Base-by-base conservation (phyloP, 192 early-diverging fungal genomes). In the Podochytrium sp. region DNA sequence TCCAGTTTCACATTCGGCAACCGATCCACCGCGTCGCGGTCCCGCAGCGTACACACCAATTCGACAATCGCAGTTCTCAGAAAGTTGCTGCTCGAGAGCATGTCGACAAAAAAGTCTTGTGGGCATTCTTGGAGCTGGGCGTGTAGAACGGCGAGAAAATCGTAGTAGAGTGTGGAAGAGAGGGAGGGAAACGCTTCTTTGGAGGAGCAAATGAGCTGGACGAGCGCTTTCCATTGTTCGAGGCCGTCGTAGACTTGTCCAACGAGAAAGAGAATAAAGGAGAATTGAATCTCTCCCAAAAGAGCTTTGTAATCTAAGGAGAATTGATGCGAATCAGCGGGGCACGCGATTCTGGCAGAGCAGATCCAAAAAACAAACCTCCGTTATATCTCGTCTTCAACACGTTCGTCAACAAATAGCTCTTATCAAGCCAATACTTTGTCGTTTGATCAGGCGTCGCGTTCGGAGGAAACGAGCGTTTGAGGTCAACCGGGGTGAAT, bases 341-440 rank as follows among this genome's bases (percentile, higher is more conserved):
- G n/a, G n/a, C n/a, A n/a, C n/a, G n/a, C n/a, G n/a, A n/a, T n/a
- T n/a, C n/a, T n/a, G n/a, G n/a, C n/a, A n/a, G n/a, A n/a, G n/a
- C n/a, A n/a, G n/a, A n/a, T n/a, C n/a, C n/a, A 3, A 49, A 72
- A 23, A 35, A 1, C 70, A 2, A 41, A 75, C 74, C 74, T 30
- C 57, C 49, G 27, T 70, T 14, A 27, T 58, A 76, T 3, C 37
- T 10, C 0, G 69, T 57, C 6, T 63, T 72, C 34, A 93, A 74
- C 0, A 93, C 49, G 23, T 89, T 55, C 2, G 64, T 58, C 49
- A 95, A 78, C 33, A 98, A 84, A 89, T 91, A 98, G 38, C 90
- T 91, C 78, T 97, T 97, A 84, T 99, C 97, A 33, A 89, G 70
- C 77, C 91, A 93, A 83, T 93, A 95, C 59, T 85, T 85, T 42